Conservation (phyloP, 192 early-diverging fungal genomes). For the Neocallimastix lanati region DNA sequence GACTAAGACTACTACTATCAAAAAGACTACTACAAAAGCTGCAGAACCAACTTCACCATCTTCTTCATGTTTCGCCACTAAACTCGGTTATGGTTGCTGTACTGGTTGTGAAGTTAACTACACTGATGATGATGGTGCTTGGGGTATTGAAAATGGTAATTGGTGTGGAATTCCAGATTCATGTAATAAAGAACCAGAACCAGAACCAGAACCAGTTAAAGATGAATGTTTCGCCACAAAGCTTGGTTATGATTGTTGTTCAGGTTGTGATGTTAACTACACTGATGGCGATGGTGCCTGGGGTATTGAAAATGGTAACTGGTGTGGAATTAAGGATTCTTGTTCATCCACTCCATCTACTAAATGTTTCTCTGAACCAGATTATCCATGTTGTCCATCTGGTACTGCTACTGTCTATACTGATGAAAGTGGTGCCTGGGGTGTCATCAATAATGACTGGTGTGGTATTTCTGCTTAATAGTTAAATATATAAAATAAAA, state of each 20-base stretch:
- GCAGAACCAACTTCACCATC: neutral
- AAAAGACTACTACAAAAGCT: neutral
- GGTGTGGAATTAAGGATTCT: neutral
- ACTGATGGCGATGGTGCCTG: neutral
- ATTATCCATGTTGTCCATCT: neutral
- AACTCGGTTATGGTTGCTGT: neutral
- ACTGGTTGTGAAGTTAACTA: neutral
- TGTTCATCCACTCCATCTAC: neutral
- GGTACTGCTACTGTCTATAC: neutral
- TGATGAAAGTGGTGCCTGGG: neutral
- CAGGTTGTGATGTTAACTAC: neutral
- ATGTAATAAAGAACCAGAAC: neutral
- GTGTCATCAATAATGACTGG: neutral
- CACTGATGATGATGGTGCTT: neutral
- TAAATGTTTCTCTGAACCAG: neutral
- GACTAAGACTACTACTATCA: neutral
- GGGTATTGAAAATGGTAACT: neutral
- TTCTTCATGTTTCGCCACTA: neutral
- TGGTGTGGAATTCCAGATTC: neutral
- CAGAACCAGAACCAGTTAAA: too few species aligned
- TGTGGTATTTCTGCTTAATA: neutral
- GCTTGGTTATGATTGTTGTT: neutral
- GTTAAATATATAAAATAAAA: too few species aligned
- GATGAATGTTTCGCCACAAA: neutral
- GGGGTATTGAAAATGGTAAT: neutral